A percentile compares a stretch with the other conserved stretches of the same genome.
phyloP scores from a whole-genome alignment of 371 early-diverging fungal species.

The Zychaea mexicana region DNA sequence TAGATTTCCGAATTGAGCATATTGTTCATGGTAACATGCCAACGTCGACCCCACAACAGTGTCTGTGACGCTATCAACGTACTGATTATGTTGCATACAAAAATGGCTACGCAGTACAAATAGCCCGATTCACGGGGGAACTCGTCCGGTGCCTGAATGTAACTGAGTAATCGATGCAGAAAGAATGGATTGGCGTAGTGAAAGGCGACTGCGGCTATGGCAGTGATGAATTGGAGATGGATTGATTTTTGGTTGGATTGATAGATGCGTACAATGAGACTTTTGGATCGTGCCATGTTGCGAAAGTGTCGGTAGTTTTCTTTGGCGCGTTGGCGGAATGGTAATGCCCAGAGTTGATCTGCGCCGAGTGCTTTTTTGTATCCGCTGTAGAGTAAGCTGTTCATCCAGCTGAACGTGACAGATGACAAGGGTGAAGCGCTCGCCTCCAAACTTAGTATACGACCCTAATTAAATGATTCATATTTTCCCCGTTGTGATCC shows the following conservation, averaged over 20 bases:
- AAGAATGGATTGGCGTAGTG: conserved; percentile 62
- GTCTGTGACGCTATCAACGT: conserved; percentile 63
- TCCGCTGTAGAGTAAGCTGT: conserved; percentile 59
- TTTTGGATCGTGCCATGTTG: conserved; percentile 1
- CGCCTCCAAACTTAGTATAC: conserved; percentile 60
- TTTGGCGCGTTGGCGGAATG: conserved; percentile 41
- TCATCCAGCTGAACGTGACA: conserved; percentile 79
- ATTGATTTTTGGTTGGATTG: conserved; percentile 35
- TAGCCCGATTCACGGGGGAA: conserved; percentile 44
- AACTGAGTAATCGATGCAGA: conserved; percentile 46
- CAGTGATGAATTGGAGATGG: conserved; percentile 48
- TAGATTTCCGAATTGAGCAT: conserved; percentile 62
- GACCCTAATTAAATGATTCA: conserved; percentile 30
- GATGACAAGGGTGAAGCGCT: conserved; percentile 65
- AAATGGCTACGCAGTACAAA: conserved; percentile 54
- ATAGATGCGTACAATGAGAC: conserved; percentile 29
- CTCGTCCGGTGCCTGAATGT: conserved; percentile 43
- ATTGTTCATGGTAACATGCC: conserved; percentile 58
- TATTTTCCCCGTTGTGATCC: neutral
- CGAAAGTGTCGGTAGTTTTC: conserved; percentile 40
- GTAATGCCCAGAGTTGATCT: conserved; percentile 74
- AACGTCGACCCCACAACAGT: conserved; percentile 59
- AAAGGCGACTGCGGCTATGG: conserved; percentile 50
- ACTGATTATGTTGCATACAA: conserved; percentile 53
- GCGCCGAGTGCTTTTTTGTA: conserved; percentile 62